phyloP scores from a whole-genome alignment of 805 yeast genomes.

The Wickerhamiella dianesei region DNA sequence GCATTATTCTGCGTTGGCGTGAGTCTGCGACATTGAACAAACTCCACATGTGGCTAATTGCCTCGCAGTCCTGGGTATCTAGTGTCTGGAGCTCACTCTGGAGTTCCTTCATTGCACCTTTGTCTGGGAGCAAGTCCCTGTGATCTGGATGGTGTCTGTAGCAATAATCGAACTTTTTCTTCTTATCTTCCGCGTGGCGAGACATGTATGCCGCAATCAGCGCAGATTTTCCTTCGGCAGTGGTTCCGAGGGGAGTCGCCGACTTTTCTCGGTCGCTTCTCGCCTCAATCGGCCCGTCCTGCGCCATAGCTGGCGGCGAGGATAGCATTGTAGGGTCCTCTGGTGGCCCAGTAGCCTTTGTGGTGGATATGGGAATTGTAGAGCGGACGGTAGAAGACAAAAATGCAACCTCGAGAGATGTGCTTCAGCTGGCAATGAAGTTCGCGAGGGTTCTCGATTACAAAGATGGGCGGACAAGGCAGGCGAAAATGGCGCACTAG shows the following conservation, averaged over 20 bases:
- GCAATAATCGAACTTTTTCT: constrained; percentile 37
- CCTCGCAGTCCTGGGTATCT: constrained; percentile 53
- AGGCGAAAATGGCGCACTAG: too few species aligned
- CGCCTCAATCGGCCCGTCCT: not conserved
- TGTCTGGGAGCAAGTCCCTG: constrained; percentile 23
- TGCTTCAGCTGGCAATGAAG: too few species aligned
- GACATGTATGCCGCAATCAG: constrained; percentile 14
- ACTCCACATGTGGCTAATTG: constrained; percentile 73
- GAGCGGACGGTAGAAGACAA: too few species aligned
- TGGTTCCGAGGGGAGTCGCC: not conserved
- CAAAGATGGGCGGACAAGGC: too few species aligned
- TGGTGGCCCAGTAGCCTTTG: too few species aligned
- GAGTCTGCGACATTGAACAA: constrained; percentile 63
- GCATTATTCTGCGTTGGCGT: constrained; percentile 55
- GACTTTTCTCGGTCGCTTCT: constrained; percentile 6
- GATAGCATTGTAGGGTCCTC: not conserved
- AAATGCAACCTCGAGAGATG: too few species aligned
- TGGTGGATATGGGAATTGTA: too few species aligned
- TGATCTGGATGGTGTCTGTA: constrained; percentile 74
- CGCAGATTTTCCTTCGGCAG: constrained; percentile 8
- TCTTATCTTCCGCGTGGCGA: constrained; percentile 12
- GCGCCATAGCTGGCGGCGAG: not conserved
- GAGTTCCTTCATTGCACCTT: constrained; percentile 53
- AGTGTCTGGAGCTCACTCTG: constrained; percentile 38
- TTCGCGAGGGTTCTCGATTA: too few species aligned